Evolutionary conservation across 2,329 filamentous ascomycete species (phyloP), one percentile per base, ranked within the genome.

Genomic region (Aspergillus alliaceus): DNA sequence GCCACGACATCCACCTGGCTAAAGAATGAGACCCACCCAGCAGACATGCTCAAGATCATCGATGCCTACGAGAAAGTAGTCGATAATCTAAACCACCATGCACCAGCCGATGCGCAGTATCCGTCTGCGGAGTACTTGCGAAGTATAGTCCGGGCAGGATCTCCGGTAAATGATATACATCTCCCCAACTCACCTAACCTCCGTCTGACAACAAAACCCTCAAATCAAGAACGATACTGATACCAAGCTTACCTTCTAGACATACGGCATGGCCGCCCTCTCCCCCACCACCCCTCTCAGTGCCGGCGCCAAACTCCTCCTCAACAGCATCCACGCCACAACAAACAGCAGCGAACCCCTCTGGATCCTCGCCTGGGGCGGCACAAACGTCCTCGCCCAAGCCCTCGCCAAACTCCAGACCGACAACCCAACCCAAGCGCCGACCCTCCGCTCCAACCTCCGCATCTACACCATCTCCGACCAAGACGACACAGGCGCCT

Each of bases 401-500:
- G 79, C 77, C 1, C 71, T 84, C 9, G 65, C 75, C 27, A 69
- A 77, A 15, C 73, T 69, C 42, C 55, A 61, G 9, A 49, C 54
- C 3, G 57, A 57, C 6, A 49, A 60, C 42, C 57, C 64, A 14
- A 39, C 59, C 0, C 74, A 79, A 1, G 68, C 75, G 1, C 66
- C 70, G 0, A 57, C 54, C 0, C 70, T 84, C 22, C 68, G 74
- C 2, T 61, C 69, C 3, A 79, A 78, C 59, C 66, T 84, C 3
- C 73, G 81, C 12, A 75, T 84, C 8, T 84, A 84, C 65, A 71
- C 83, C 34, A 85, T 86, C 54, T 84, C 82, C 6, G 84, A 86
- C 60, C 84, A 86, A 61, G 84, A 86, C 59, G 79, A 86, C 59
- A 79, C 80, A 0, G 83, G 82, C 0, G 69, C 77, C 0, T 86